Evolutionary conservation across 1,284 basidiomycete species (phyloP).

Genomic region (Trametes pubescens): DNA sequence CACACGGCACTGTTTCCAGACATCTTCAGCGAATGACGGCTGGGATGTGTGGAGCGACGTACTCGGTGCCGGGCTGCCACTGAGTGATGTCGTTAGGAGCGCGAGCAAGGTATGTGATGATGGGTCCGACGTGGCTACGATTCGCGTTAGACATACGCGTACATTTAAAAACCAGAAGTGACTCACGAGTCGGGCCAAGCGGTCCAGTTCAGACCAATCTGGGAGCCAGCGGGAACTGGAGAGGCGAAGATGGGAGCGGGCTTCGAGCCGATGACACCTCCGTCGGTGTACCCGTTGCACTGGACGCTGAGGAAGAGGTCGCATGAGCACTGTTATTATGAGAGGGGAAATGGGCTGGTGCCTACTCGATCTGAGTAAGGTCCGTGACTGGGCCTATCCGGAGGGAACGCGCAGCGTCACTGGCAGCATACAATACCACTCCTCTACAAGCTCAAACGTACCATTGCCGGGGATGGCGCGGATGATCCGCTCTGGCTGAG

Average conservation of each 20-base stretch:
- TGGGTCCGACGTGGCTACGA: conserved; percentile 43
- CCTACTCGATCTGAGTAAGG: conserved; percentile 42
- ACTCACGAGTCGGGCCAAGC: conserved; percentile 56
- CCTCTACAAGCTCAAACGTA: conserved; percentile 24
- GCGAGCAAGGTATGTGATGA: conserved; percentile 58
- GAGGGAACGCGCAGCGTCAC: neutral
- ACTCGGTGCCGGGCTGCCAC: conserved; percentile 53
- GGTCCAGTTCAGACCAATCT: conserved; percentile 56
- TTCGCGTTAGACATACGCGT: neutral
- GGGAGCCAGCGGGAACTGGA: conserved; percentile 50
- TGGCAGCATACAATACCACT: conserved; percentile 43
- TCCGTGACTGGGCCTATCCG: conserved; percentile 38
- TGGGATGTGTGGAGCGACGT: conserved; percentile 27
- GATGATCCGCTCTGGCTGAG: conserved; percentile 54
- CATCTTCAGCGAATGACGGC: neutral
- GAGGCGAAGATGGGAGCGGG: conserved; percentile 55
- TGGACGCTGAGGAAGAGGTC: conserved; percentile 43
- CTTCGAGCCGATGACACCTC: conserved; percentile 46
- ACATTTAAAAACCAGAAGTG: neutral
- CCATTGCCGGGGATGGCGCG: conserved; percentile 57
- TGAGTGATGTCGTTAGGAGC: conserved; percentile 55
- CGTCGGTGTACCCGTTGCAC: conserved; percentile 52
- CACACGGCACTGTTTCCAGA: conserved; percentile 48
- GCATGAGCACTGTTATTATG: neutral
- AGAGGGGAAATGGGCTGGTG: neutral